These are phyloP conservation scores for Arthrinium puccinioides DNA, from an alignment of 2,329 filamentous ascomycete genomes.

Conservation along the genomic window DNA sequence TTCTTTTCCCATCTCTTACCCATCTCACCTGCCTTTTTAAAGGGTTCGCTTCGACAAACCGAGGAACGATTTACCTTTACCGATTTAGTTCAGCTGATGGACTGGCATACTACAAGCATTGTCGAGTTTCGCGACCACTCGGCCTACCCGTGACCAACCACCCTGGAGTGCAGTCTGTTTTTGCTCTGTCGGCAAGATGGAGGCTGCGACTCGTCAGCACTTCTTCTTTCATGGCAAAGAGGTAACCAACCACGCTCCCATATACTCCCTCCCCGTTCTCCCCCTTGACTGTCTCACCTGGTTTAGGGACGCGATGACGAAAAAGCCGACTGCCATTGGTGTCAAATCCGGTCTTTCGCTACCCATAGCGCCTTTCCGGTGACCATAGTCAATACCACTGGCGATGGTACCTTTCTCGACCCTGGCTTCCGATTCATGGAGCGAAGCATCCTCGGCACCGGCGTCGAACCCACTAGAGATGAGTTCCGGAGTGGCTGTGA, in stretches of 20 bases:
- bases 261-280: background rate
- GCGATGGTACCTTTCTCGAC: conserved; percentile 44
- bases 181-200: too few relatives aligned
- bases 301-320: conserved; percentile 29
- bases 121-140: too few relatives aligned
- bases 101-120: too few relatives aligned
- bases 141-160: too few relatives aligned
- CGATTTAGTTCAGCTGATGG: too few relatives aligned
- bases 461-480: conserved; percentile 50
- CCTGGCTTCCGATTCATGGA: conserved; percentile 63
- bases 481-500: conserved; percentile 64
- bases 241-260: conserved; percentile 17
- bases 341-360: conserved; percentile 49
- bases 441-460: conserved; percentile 48
- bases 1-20: too few relatives aligned
- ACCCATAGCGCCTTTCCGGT: conserved; percentile 44
- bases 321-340: conserved; percentile 48
- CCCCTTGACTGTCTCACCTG: too few relatives aligned
- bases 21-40: too few relatives aligned
- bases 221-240: conserved; percentile 41
- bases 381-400: conserved; percentile 56
- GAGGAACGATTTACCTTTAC: too few relatives aligned
- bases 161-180: too few relatives aligned
- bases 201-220: conserved; percentile 35
- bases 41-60: too few relatives aligned